phyloP scores from a whole-genome alignment of 2,329 filamentous ascomycete genomes.

The Thielaviopsis musarum region DNA sequence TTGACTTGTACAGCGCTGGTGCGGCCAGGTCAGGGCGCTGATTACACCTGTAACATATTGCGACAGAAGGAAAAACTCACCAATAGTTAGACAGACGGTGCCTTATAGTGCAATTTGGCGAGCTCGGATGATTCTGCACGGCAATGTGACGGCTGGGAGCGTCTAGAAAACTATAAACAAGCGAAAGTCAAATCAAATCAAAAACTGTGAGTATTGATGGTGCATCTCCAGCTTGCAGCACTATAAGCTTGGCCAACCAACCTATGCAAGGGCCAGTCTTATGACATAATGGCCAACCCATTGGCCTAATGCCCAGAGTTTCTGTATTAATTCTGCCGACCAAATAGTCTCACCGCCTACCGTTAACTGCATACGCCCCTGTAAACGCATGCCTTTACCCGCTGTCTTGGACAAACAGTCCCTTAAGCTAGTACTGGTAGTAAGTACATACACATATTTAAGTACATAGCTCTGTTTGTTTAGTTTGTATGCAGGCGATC shows the following conservation, averaged over 20 bases:
- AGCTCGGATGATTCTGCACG: not conserved
- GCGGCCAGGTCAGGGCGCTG: not conserved
- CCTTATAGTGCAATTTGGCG: not conserved
- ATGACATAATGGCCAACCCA: constrained; percentile 1
- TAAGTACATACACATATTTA: not conserved
- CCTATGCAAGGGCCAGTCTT: not conserved
- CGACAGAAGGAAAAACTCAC: not conserved
- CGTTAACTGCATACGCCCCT: not conserved
- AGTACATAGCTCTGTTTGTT: not conserved
- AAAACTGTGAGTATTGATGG: not conserved
- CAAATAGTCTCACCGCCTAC: not conserved
- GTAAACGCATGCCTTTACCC: not conserved
- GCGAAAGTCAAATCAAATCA: not conserved
- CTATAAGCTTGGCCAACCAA: not conserved
- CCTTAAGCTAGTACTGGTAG: not conserved
- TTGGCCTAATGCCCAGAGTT: not conserved
- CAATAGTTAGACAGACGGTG: not conserved
- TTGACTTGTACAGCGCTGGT: not conserved
- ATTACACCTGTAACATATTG: not conserved
- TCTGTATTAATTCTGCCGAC: not conserved
- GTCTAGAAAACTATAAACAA: not conserved
- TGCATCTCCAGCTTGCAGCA: not conserved
- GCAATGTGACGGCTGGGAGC: not conserved
- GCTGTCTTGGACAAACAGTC: not conserved
- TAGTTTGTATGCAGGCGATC: not conserved